Evolutionary conservation across 176 grass and related monocot genomes (phyloP), one percentile per base, ranked within the genome.

Genomic region (Leersia perrieri): DNA sequence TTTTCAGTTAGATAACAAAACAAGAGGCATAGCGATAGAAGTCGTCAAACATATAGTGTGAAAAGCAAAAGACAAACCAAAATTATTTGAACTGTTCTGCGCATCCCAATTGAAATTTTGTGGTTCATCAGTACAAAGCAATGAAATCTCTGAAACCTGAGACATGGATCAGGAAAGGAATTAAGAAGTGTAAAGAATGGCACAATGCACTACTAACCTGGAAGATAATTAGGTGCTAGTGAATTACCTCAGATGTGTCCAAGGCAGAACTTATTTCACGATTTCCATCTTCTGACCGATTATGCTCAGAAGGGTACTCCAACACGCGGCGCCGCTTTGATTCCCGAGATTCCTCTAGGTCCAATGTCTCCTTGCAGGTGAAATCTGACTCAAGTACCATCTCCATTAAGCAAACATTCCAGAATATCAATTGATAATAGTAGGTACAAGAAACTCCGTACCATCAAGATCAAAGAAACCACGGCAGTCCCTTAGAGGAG

Each of bases 221-320:
- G 36, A 85, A 72, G 70, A 77, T 26, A 66, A 3, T 6, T 18
- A 84, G 30, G 15, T 28, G 70, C 23, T 51, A 55, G 34, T 7
- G 47, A 74, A 84, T 9, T 74, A 89, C 88, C 83, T 85, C 44
- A 77, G 88, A 44, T 82, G 82, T 41, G 44, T 35, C 58, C 51
- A 81, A 81, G 30, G 47, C 41, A 66, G 88, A 72, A 61, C 8
- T 16, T 11, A 75, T 66, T 18, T 72, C 66, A 33, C 45, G 72
- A 58, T 40, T 70, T 11, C 16, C 73, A 85, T 47, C 44, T 72
- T 77, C 66, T 66, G 72, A 55, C 15, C 51, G 66, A 36, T 62
- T 89, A 30, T 9, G 41, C 72, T 89, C 77, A 27, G 33, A 76
- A 85, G 82, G 82, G 82, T 89, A 89, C 72, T 89, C 87, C 72